These are phyloP conservation scores for Periconia macrospinosa DNA, from an alignment of 2,329 filamentous ascomycete genomes.

Conservation along the genomic window DNA sequence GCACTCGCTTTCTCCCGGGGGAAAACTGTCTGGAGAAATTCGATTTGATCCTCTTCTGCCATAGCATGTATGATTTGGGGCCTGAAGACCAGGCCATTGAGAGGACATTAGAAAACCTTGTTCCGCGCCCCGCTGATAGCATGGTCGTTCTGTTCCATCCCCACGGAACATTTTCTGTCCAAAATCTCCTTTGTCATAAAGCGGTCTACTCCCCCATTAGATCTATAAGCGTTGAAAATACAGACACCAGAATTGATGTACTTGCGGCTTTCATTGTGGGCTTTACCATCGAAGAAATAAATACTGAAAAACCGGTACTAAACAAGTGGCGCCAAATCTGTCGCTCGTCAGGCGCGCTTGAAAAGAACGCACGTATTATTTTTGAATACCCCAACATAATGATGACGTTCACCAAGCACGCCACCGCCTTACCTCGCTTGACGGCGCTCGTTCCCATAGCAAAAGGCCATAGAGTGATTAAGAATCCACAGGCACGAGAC, in stretches of 20 bases:
- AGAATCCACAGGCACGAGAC: conserved; percentile 56
- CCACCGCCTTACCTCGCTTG: conserved; percentile 50
- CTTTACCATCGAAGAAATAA: conserved; percentile 38
- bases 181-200: conserved; percentile 53
- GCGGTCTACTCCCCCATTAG: too few species aligned
- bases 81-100: conserved; percentile 52
- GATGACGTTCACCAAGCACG: conserved; percentile 53
- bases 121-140: conserved; percentile 40
- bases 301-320: conserved; percentile 37
- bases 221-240: conserved; percentile 51
- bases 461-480: conserved; percentile 43
- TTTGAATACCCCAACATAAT: conserved; percentile 57
- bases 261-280: conserved; percentile 54
- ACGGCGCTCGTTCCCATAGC: conserved; percentile 45
- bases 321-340: conserved; percentile 57
- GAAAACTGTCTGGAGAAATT: conserved; percentile 45
- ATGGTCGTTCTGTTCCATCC: conserved; percentile 61
- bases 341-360: conserved; percentile 50
- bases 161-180: conserved; percentile 47
- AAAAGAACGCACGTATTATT: conserved; percentile 43
- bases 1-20: too few species aligned
- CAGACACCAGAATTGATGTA: conserved; percentile 48
- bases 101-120: conserved; percentile 53
- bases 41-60: conserved; percentile 63
- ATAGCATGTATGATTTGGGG: conserved; percentile 65